phyloP scores from a whole-genome alignment of 805 yeast genomes.

The Candida pini region DNA sequence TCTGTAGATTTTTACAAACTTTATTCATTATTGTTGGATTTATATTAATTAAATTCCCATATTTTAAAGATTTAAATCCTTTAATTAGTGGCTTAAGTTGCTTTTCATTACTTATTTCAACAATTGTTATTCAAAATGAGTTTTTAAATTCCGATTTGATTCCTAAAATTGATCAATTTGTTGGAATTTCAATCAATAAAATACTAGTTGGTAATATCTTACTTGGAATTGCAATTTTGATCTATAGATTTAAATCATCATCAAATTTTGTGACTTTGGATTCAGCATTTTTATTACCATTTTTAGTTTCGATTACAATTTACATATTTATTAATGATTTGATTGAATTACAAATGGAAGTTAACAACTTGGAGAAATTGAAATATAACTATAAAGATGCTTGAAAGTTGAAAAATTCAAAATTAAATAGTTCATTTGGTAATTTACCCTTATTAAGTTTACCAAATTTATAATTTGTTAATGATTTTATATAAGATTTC shows the following conservation, averaged over 20 bases:
- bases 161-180: no score
- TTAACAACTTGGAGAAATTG: slow-evolving; percentile 17
- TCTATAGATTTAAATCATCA: no score
- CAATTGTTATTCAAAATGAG: slow-evolving; percentile 15
- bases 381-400: slow-evolving; percentile 29
- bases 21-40: slow-evolving; percentile 19
- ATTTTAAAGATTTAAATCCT: slow-evolving; percentile 22
- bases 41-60: slow-evolving; percentile 22
- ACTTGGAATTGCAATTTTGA: no score
- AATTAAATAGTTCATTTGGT: slow-evolving; percentile 5
- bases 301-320: slow-evolving; percentile 15
- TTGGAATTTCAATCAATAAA: no score
- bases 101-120: slow-evolving; percentile 14
- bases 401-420: slow-evolving; percentile 19
- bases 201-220: no score
- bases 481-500: slow-evolving; percentile 5
- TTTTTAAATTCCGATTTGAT: slow-evolving; percentile 11
- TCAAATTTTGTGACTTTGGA: no score
- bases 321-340: slow-evolving; percentile 15
- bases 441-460: neutral
- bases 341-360: slow-evolving; percentile 12
- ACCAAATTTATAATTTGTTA: slow-evolving; percentile 3
- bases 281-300: slow-evolving; percentile 23
- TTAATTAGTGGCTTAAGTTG: slow-evolving; percentile 22
- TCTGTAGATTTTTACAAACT: slow-evolving; percentile 13